phyloP scores from a whole-genome alignment of 2,329 filamentous ascomycete species.

The Ophiognomonia clavigignenti-juglandacearum region DNA sequence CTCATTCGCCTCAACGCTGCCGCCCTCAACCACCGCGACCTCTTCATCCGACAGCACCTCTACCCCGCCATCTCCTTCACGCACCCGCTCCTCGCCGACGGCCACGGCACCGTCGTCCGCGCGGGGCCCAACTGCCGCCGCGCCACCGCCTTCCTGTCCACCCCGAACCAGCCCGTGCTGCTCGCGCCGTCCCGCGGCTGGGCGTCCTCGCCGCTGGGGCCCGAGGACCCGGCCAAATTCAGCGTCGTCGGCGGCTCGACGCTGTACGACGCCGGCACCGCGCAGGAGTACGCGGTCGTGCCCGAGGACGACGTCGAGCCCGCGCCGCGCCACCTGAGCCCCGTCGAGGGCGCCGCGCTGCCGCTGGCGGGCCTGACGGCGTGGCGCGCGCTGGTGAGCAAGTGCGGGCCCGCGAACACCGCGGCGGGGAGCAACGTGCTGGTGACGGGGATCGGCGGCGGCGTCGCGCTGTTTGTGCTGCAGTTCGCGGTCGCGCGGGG shows the following conservation, averaged over 20 bases:
- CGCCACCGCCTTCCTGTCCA: slow-evolving; percentile 25
- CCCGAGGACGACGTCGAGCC: slow-evolving; percentile 69
- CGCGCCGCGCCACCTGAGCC: slow-evolving; percentile 66
- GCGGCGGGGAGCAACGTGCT: slow-evolving; percentile 68
- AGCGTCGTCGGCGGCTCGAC: slow-evolving; percentile 66
- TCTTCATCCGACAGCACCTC: slow-evolving; percentile 88
- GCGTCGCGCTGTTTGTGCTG: slow-evolving; percentile 78
- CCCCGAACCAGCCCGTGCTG: slow-evolving; percentile 52
- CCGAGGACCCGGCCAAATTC: slow-evolving; percentile 59
- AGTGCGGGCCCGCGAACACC: slow-evolving; percentile 59
- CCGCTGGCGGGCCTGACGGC: slow-evolving; percentile 82
- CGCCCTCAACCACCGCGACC: slow-evolving; percentile 89
- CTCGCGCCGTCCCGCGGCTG: slow-evolving; percentile 76
- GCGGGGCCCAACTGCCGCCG: slow-evolving; percentile 42
- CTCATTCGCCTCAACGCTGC: slow-evolving; percentile 72
- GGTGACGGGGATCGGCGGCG: slow-evolving; percentile 87
- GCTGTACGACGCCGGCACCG: slow-evolving; percentile 61
- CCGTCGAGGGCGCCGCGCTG: slow-evolving; percentile 75
- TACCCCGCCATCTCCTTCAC: slow-evolving; percentile 83
- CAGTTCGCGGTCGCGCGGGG: slow-evolving; percentile 74
- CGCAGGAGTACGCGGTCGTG: slow-evolving; percentile 68
- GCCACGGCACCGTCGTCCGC: slow-evolving; percentile 66
- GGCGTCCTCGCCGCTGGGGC: slow-evolving; percentile 65
- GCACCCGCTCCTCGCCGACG: slow-evolving; percentile 77
- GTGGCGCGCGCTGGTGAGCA: slow-evolving; percentile 80